phyloP scores from a whole-genome alignment of 2,329 filamentous ascomycete species.

The Penicillium digitatum region DNA sequence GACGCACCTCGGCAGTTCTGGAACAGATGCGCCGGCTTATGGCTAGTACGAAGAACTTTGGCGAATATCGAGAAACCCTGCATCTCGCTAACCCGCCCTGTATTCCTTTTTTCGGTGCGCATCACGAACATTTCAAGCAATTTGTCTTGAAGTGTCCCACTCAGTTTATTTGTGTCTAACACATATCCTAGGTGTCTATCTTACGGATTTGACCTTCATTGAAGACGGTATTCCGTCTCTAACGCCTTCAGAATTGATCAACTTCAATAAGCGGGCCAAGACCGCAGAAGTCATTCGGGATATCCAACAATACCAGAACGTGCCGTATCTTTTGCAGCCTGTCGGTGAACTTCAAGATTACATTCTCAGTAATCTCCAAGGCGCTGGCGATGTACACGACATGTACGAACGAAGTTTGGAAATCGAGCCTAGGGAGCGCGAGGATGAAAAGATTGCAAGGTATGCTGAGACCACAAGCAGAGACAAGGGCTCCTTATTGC shows the following conservation, averaged over 20 bases:
- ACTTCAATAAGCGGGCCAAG: constrained; percentile 97
- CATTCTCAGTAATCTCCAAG: constrained; percentile 93
- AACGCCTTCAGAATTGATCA: constrained; percentile 94
- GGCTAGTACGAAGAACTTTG: constrained; percentile 97
- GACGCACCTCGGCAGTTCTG: constrained; percentile 71
- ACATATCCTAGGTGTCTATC: constrained; percentile 71
- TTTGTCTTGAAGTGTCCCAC: neutral
- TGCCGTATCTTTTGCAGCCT: constrained; percentile 85
- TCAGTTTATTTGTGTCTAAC: constrained; percentile 14
- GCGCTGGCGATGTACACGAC: constrained; percentile 92
- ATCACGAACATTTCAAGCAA: neutral
- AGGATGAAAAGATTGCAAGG: constrained; percentile 99
- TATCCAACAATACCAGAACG: constrained; percentile 97
- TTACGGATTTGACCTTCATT: constrained; percentile 97
- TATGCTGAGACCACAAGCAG: constrained; percentile 49
- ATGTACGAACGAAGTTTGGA: constrained; percentile 98
- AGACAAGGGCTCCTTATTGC: constrained; percentile 34
- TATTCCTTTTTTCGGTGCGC: constrained; percentile 92
- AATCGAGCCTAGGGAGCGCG: constrained; percentile 89
- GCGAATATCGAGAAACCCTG: constrained; percentile 88
- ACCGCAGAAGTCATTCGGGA: constrained; percentile 97
- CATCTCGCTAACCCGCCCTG: constrained; percentile 93
- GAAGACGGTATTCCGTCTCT: constrained; percentile 96
- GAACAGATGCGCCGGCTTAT: constrained; percentile 93
- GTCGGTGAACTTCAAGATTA: constrained; percentile 94